Evolutionary conservation across 139 green algal species (phyloP).

Genomic region (Monoraphidium neglectum): DNA sequence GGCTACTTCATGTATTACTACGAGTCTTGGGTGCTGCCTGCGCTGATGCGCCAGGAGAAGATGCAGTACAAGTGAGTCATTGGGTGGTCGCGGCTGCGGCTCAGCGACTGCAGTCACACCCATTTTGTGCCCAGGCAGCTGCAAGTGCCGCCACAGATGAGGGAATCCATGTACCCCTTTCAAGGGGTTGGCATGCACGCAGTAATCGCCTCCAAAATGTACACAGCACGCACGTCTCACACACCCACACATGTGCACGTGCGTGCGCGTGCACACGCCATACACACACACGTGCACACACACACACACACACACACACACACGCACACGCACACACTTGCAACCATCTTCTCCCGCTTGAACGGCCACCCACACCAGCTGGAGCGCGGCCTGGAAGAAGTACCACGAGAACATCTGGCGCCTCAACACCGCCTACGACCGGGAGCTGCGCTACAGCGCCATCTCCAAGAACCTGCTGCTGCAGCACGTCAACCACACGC

Average conservation of each 20-base stretch:
- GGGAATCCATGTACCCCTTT: too few relatives aligned
- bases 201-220: too few relatives aligned
- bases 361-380: not conserved
- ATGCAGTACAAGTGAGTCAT: constrained; percentile 54
- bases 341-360: too few relatives aligned
- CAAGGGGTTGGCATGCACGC: too few relatives aligned
- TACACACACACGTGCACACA: too few relatives aligned
- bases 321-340: not conserved
- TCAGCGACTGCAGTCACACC: too few relatives aligned
- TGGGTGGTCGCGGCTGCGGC: too few relatives aligned
- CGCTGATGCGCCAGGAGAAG: constrained; percentile 69
- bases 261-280: too few relatives aligned
- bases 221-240: too few relatives aligned
- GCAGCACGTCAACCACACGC: constrained; percentile 57
- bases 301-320: not conserved
- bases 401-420: constrained; percentile 70
- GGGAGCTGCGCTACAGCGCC: constrained; percentile 62
- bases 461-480: constrained; percentile 61
- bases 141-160: not conserved
- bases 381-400: not conserved
- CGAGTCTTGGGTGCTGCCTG: constrained; percentile 59
- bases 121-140: too few relatives aligned
- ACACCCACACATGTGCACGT: too few relatives aligned
- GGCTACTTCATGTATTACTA: constrained; percentile 36
- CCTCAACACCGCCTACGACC: constrained; percentile 61